phyloP scores from a whole-genome alignment of 805 yeast species.

The Spencermartinsiella europaea region DNA sequence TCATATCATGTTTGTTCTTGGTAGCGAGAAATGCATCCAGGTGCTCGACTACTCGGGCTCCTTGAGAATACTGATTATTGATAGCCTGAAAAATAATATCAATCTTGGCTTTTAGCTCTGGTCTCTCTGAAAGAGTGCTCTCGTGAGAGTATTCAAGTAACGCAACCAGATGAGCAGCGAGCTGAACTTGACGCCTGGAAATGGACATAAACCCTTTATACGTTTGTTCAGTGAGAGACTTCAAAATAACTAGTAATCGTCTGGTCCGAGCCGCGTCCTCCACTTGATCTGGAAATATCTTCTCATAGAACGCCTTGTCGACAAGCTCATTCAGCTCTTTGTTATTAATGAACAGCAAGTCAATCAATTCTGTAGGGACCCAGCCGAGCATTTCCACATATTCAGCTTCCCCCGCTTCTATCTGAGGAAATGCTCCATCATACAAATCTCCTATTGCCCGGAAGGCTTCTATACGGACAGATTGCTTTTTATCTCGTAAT shows the following conservation, averaged over 20 bases:
- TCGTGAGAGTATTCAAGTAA: neutral
- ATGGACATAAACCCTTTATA: slow-evolving; percentile 64
- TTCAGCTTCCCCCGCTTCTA: slow-evolving; percentile 24
- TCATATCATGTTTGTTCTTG: slow-evolving; percentile 49
- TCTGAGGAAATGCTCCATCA: slow-evolving; percentile 39
- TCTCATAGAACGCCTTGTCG: slow-evolving; percentile 56
- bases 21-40: slow-evolving; percentile 48
- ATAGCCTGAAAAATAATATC: slow-evolving; percentile 50
- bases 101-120: slow-evolving; percentile 38
- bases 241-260: slow-evolving; percentile 47
- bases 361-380: slow-evolving; percentile 63
- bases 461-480: slow-evolving; percentile 59
- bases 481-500: slow-evolving; percentile 63
- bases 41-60: slow-evolving; percentile 43
- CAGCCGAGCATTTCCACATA: slow-evolving; percentile 36
- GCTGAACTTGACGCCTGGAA: slow-evolving; percentile 49
- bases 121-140: neutral
- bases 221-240: slow-evolving; percentile 51
- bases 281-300: slow-evolving; percentile 50
- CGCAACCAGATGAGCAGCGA: neutral
- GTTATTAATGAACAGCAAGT: slow-evolving; percentile 70
- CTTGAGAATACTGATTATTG: slow-evolving; percentile 50
- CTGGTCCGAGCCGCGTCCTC: slow-evolving; percentile 41
- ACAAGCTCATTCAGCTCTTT: slow-evolving; percentile 57
- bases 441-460: slow-evolving; percentile 51